Base-by-base conservation (phyloP, 2,329 filamentous ascomycete species). In the Spiromastix sp. region DNA sequence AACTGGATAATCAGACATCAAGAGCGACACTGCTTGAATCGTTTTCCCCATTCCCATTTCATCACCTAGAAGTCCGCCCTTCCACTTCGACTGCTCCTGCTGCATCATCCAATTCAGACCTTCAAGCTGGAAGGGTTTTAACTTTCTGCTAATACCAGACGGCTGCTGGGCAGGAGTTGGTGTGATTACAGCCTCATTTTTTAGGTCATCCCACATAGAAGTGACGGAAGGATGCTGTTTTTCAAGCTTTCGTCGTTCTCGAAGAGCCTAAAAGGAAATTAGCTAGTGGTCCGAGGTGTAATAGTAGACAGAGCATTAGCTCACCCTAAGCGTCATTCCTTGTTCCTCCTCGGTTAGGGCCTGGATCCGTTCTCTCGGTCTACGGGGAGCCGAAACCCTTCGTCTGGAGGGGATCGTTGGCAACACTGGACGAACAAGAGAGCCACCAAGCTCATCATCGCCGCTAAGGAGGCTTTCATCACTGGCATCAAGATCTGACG, bases 1-100 rank as follows among this genome's bases (percentile, higher is more conserved):
- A 15, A 79, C 82, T 3, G 87, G 89, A 50, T 84, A 95, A 55
- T 96, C 87, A 1, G 89, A 95, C 91, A 96, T 96, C 59, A 98
- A 86, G 29, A 98, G 72, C 3, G 89, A 95, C 12, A 98, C 91
- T 2, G 91, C 89, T 60, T 98, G 91, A 33, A 98, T 96, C 0
- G 91, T 98, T 66, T 98, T 98, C 32, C 91, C 91, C 63, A 98
- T 83, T 5, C 91, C 91, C 91, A 98, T 98, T 61, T 98, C 91
- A 48, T 98, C 91, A 40, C 91, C 91, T 2, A 98, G 72, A 2
- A 98, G 68, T 10, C 91, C 91, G 12, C 91, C 91, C 51, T 79
- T 84, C 72, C 87, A 96, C 25, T 81, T 64, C 0, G 77, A 81
- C 59, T 83, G 68, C 56, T 98, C 91, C 71, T 96, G 93, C 37